Conservation (phyloP, 257 asterid genomes). For the Primulina eburnea region DNA sequence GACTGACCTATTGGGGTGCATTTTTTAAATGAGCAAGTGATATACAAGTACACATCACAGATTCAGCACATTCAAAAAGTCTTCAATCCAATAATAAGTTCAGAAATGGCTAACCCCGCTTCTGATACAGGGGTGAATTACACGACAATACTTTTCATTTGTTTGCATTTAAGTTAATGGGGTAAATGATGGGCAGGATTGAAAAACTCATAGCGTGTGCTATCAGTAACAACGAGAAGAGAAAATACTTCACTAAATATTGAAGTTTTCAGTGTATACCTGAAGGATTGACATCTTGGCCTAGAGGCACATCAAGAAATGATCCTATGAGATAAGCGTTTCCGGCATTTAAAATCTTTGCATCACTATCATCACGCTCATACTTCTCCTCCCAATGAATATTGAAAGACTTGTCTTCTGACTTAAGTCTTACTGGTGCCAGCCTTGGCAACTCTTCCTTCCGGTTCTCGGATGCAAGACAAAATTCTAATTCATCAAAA, state of each 20-base stretch:
- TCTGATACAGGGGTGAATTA: conserved; percentile 8
- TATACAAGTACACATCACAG: conserved; percentile 12
- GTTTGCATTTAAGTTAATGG: conserved; percentile 5
- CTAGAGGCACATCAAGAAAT: conserved; percentile 89
- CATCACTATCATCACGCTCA: conserved; percentile 63
- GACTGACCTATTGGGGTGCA: conserved; percentile 4
- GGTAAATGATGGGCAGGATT: conserved; percentile 4
- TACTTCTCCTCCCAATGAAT: conserved; percentile 86
- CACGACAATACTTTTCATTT: not conserved
- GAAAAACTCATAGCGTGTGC: not conserved
- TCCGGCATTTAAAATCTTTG: conserved; percentile 58
- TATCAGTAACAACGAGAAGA: not conserved
- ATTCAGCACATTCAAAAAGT: not conserved
- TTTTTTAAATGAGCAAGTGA: not conserved
- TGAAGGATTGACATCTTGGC: conserved; percentile 73
- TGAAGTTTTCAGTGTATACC: conserved; percentile 43
- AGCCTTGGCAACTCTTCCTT: conserved; percentile 91
- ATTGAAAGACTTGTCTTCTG: conserved; percentile 74
- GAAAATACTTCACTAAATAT: conserved; percentile 13
- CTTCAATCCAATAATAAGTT: conserved; percentile 9
- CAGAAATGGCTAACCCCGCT: conserved; percentile 8
- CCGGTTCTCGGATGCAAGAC: conserved; percentile 53
- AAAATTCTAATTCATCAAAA: conserved; percentile 50
- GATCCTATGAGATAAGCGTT: conserved; percentile 80
- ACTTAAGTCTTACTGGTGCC: conserved; percentile 84